phyloP scores from a whole-genome alignment of 257 asterid genomes.

The Echites panduratus region DNA sequence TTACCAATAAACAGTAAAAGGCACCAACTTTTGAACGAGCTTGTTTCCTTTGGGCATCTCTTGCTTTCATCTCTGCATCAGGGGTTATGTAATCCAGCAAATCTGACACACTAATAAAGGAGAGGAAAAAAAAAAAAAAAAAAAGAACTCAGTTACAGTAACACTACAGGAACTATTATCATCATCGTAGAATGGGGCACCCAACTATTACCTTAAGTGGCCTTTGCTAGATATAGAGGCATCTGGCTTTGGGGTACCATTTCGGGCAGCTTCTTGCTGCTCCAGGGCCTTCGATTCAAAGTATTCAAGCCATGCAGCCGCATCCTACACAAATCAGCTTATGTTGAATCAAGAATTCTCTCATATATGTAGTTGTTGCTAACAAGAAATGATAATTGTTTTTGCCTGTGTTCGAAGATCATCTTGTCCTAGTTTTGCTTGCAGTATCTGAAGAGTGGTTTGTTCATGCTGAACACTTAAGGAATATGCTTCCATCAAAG shows the following conservation, averaged over 20 bases:
- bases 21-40: constrained; percentile 74
- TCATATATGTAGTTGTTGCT: neutral
- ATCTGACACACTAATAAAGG: constrained; percentile 65
- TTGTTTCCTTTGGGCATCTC: constrained; percentile 81
- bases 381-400: constrained; percentile 7
- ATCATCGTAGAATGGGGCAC: neutral
- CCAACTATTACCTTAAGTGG: constrained; percentile 51
- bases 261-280: constrained; percentile 87
- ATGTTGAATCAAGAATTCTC: constrained; percentile 22
- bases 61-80: constrained; percentile 77
- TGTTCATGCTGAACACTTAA: constrained; percentile 49
- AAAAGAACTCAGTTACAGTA: neutral
- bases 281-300: constrained; percentile 83
- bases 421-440: constrained; percentile 40
- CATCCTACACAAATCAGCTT: constrained; percentile 45
- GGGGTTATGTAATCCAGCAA: constrained; percentile 81
- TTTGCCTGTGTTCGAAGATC: constrained; percentile 48
- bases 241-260: constrained; percentile 79
- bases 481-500: constrained; percentile 49
- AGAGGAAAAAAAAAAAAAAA: neutral
- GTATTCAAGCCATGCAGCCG: constrained; percentile 90
- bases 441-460: constrained; percentile 44
- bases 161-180: neutral
- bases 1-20: neutral
- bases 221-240: constrained; percentile 92